Base-by-base conservation (phyloP, 345 rosid genomes). In the Lepidium africanum region DNA sequence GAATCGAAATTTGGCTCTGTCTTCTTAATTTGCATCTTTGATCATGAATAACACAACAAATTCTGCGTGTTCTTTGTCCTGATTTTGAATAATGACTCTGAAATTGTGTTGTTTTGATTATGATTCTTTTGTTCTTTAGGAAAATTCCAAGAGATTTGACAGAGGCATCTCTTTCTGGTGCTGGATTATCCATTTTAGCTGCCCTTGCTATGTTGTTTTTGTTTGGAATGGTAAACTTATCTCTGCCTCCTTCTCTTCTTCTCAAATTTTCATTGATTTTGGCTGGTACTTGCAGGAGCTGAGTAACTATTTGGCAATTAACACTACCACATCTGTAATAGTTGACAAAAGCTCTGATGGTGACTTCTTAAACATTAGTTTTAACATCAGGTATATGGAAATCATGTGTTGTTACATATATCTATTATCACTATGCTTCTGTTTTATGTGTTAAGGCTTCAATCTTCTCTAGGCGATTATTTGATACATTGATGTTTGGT, bases 81-180 rank as follows among this genome's bases (percentile, higher is more conserved):
- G 63, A 23, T 40, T 8, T 0, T 41, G n/a, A 40, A 40, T 47
- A 12, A 17, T 19, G 19, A 47, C 57, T 48, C 21, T 36, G 36
- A 48, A 0, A 23, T 37, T n/a, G 46, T 51, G n/a, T 50, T 21
- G 10, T 64, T 6, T 4, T 45, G 45, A 7, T 48, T n/a, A 10
- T 47, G 62, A 54, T 23, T 21, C 11, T 33, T 41, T 54, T 67
- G 16, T 54, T 55, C 9, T 81, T 52, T 85, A 92, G 98, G 86
- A 92, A 92, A 89, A 89, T 89, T 53, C 98, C 98, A 4, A 84
- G 96, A 76, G 98, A 92, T 81, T 85, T 92, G 85, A 92, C 98
- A 0, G 98, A 89, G 80, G 98, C 96, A 45, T 89, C 98, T 33
- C 58, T 92, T 32, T 89, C 96, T 12, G 98, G 98, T 71, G 98